Evolutionary conservation across 495 filamentous ascomycete species (phyloP).

Genomic region (Podospora bellae-mahoneyi): DNA sequence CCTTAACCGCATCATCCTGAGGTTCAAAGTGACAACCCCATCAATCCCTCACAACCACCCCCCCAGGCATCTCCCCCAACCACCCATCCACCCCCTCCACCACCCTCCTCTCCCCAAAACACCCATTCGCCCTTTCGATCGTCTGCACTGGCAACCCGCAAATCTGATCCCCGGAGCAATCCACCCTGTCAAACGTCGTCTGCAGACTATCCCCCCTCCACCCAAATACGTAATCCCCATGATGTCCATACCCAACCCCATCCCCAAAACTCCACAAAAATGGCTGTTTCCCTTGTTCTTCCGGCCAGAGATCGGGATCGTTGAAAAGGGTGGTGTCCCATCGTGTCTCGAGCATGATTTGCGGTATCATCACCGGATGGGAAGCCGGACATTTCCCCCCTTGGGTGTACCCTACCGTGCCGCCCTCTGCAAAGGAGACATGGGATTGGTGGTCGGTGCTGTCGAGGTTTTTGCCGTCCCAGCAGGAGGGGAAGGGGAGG

Average conservation of each 20-base stretch:
- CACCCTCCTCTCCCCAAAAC: background rate
- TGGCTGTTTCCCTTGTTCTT: constrained; percentile 35
- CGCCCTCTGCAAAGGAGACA: constrained; percentile 32
- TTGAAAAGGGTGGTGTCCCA: constrained; percentile 45
- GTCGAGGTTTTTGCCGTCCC: constrained; percentile 53
- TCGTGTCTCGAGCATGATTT: constrained; percentile 43
- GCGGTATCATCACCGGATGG: constrained; percentile 40
- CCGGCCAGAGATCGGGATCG: constrained; percentile 36
- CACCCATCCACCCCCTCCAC: constrained; percentile 5
- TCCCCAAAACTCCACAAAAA: constrained; percentile 31
- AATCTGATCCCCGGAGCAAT: background rate
- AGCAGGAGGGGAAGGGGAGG: constrained; percentile 48
- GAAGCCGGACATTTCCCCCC: constrained; percentile 40
- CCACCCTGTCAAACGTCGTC: constrained; percentile 36
- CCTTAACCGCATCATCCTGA: background rate
- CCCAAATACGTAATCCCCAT: constrained; percentile 14
- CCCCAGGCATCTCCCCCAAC: constrained; percentile 4
- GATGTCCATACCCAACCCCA: constrained; percentile 9
- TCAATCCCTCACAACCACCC: background rate
- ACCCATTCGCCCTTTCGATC: background rate
- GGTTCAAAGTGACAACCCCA: background rate
- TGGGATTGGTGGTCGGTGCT: constrained; percentile 50
- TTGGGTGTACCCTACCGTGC: constrained; percentile 31
- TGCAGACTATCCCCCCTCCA: constrained; percentile 40
- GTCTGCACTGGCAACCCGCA: background rate